These are phyloP conservation scores for Bryoerythrophyllum caledonicum DNA, from an alignment of 225 moss, liverwort and hornwort genomes.

Conservation along the genomic window DNA sequence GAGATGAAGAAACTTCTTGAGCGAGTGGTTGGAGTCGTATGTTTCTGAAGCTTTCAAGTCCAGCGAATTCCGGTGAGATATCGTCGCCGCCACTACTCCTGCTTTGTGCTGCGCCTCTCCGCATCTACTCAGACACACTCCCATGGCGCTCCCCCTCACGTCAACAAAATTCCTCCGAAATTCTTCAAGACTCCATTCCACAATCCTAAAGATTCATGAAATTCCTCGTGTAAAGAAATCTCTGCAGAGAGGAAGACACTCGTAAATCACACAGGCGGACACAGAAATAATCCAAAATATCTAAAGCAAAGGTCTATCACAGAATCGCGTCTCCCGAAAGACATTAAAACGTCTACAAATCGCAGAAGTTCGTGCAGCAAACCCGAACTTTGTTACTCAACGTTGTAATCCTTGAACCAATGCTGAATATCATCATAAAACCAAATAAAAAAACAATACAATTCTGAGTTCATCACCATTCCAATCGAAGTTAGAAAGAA, in stretches of 20 bases:
- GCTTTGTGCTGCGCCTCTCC: constrained; percentile 56
- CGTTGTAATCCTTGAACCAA: too few relatives aligned
- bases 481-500: neutral
- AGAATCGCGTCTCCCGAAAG: neutral
- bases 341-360: neutral
- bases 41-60: neutral
- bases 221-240: too few relatives aligned
- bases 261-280: neutral
- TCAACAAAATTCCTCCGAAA: neutral
- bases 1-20: constrained; percentile 47
- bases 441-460: neutral
- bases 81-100: constrained; percentile 53
- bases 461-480: neutral
- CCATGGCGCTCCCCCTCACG: constrained; percentile 27
- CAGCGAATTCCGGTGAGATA: constrained; percentile 39
- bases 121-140: constrained; percentile 50
- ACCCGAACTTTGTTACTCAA: neutral
- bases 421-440: neutral
- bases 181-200: neutral
- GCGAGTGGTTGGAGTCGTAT: constrained; percentile 39
- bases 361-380: neutral
- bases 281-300: neutral
- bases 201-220: neutral
- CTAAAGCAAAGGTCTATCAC: neutral
- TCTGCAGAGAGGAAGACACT: neutral